Evolutionary conservation across 1,139 yeast species (phyloP), one percentile per base, ranked within the genome.

Genomic region (Pichia sp.): DNA sequence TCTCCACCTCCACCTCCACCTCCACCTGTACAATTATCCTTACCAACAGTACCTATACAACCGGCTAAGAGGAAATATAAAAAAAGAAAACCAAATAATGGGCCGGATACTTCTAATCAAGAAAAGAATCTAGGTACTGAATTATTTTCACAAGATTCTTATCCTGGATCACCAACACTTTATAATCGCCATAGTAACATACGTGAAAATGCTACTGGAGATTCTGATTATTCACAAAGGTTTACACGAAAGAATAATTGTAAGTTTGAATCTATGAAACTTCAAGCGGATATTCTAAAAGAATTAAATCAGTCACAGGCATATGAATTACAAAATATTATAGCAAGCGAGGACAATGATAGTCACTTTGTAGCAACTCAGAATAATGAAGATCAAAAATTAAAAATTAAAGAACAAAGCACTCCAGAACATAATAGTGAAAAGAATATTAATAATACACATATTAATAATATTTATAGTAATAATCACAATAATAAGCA

Each of bases 131-230:
- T 39, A 14, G 29, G 42, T n/a, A 39, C n/a, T 10, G 49, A 51
- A 18, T 22, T 36, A n/a, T 22, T 49, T 13, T 47, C 55, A 5
- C 56, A 51, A 33, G 56, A 53, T 22, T 49, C 56, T 4, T 48
- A 46, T 36, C 29, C 46, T 14, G 29, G 33, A 6, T 44, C 53
- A 13, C 50, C 52, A 16, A 48, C 51, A 25, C 42, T 11, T 25
- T 22, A 39, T 39, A 22, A 22, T 14, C 8, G 5, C 25, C 11
- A 5, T 6, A 39, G 7, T 25, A 39, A 8, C 22, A 14, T 8
- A 13, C 5, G 2, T 22, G 18, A 39, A 16, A 39, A 25, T 25
- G n/a, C 2, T 25, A 8, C 25, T 25, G 5, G 8, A 4, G 16
- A 18, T 9, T 14, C 22, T 11, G 4, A 7, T 19, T 5, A 13